Evolutionary conservation across 371 early-diverging fungal species (phyloP).

Genomic region (Chytridiales sp.): DNA sequence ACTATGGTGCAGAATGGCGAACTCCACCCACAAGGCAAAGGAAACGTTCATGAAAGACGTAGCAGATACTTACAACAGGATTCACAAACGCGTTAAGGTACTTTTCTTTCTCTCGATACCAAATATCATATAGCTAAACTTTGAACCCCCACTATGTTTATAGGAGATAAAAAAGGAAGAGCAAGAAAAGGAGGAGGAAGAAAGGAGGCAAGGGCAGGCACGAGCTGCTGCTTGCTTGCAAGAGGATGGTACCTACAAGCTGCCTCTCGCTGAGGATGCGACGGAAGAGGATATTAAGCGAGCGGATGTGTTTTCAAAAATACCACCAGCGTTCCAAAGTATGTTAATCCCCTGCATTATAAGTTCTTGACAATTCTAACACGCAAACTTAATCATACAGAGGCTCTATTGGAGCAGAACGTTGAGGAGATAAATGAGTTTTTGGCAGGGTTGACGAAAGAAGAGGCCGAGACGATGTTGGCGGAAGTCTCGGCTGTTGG

Average conservation of each 20-base stretch:
- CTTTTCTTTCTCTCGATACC: too few relatives aligned
- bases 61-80: constrained; percentile 74
- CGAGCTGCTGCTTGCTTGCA: constrained; percentile 37
- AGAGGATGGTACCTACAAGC: constrained; percentile 42
- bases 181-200: constrained; percentile 29
- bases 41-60: constrained; percentile 84
- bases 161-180: constrained; percentile 46
- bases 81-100: constrained; percentile 71
- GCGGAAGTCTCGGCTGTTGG: constrained; percentile 26
- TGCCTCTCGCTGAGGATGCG: constrained; percentile 49
- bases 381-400: constrained; percentile 16
- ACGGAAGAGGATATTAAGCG: constrained; percentile 65
- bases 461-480: constrained; percentile 66
- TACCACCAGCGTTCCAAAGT: constrained; percentile 72
- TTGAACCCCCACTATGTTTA: too few relatives aligned
- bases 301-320: constrained; percentile 62
- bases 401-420: constrained; percentile 72
- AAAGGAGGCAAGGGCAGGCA: constrained; percentile 27
- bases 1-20: constrained; percentile 29
- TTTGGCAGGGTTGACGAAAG: constrained; percentile 58
- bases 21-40: constrained; percentile 56
- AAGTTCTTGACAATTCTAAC: not conserved
- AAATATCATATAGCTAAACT: too few relatives aligned
- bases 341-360: constrained; percentile 2
- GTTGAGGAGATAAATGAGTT: constrained; percentile 81